A percentile compares a stretch with the other conserved stretches of the same genome.
phyloP scores from a whole-genome alignment of 768 basidiomycete species.

The Galerina marginata region DNA sequence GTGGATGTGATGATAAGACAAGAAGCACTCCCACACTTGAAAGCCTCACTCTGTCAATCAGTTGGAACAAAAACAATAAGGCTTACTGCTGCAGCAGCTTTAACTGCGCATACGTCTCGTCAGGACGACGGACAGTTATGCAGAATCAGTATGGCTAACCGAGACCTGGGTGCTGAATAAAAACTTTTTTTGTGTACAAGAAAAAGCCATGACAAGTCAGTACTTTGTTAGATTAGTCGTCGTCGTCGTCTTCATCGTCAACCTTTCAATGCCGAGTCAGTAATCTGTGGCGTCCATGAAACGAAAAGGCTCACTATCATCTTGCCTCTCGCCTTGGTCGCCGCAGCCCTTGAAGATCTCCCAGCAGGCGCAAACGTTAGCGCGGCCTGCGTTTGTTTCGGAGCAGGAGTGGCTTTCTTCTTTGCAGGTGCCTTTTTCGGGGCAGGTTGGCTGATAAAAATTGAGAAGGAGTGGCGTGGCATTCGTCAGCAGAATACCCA shows the following conservation, averaged over 20 bases:
- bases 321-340: constrained; percentile 67
- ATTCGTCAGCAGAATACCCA: not conserved
- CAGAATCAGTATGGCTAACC: not conserved
- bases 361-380: constrained; percentile 68
- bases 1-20: too few relatives aligned
- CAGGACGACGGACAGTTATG: not conserved
- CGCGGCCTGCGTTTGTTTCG: constrained; percentile 52
- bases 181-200: not conserved
- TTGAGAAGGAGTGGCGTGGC: not conserved
- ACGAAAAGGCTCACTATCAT: constrained; percentile 49
- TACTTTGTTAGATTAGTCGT: constrained; percentile 17
- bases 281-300: not conserved
- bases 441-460: constrained; percentile 37
- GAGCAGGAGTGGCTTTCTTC: constrained; percentile 61
- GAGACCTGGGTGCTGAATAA: not conserved
- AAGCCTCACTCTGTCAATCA: too few relatives aligned
- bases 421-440: constrained; percentile 48
- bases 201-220: not conserved
- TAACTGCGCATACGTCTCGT: not conserved
- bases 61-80: too few relatives aligned
- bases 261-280: constrained; percentile 12
- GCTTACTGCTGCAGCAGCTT: too few relatives aligned
- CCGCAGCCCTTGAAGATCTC: constrained; percentile 68
- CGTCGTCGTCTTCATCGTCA: constrained; percentile 32
- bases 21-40: too few relatives aligned